Conservation (phyloP, 2,329 filamentous ascomycete genomes). For the Pestalotiopsis sp. region DNA sequence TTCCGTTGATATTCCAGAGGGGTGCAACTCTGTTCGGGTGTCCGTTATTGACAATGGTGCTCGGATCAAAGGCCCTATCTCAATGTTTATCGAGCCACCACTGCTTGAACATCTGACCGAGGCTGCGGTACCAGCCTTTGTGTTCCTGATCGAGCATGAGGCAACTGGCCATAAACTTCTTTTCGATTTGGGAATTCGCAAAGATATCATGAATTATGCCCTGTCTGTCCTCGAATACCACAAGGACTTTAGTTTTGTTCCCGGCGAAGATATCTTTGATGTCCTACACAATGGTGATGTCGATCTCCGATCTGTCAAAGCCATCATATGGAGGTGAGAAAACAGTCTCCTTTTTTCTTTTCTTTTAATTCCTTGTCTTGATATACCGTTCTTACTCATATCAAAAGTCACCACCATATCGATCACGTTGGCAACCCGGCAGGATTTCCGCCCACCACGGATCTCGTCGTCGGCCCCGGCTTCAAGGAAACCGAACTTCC, state of each 20-base stretch:
- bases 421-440: slow-evolving; percentile 51
- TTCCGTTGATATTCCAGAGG: neutral
- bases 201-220: neutral
- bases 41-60: neutral
- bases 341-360: neutral
- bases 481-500: slow-evolving; percentile 25
- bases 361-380: too few relatives aligned
- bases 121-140: neutral
- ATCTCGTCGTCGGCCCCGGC: slow-evolving; percentile 41
- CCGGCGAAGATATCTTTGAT: neutral
- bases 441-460: slow-evolving; percentile 43
- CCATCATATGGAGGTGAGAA: neutral
- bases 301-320: neutral
- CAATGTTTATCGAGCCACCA: neutral
- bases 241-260: neutral
- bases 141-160: neutral
- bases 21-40: neutral
- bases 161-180: neutral
- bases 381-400: too few relatives aligned
- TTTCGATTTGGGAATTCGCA: neutral
- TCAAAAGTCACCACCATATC: slow-evolving; percentile 37
- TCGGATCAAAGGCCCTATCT: neutral
- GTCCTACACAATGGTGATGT: neutral
- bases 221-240: neutral
- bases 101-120: neutral